Evolutionary conservation across 2,329 filamentous ascomycete species (phyloP), one percentile per base, ranked within the genome.

Genomic region (Geosmithia flava): DNA sequence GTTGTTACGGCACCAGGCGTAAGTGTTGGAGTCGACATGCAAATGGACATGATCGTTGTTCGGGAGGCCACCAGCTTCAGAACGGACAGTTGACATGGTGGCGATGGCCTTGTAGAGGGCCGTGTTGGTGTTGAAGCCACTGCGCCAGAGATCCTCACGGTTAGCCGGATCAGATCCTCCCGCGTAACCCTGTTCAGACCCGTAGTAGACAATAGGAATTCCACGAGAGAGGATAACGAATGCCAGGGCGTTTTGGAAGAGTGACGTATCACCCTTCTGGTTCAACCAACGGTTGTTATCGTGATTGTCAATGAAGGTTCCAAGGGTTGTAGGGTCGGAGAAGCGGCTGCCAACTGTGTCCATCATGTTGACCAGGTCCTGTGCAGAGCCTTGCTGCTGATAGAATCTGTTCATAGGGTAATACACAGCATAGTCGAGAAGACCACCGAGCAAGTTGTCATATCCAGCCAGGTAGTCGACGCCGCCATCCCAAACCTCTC

Each of bases 191-290:
- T 84, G 80, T 60, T 84, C 81, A 51, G 80, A 77, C 27, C 80
- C 81, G 53, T 81, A 73, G 61, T 83, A 85, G 37, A 83, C 68
- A 48, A 82, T 77, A 1, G 80, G 79, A 39, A 83, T 76, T 17
- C 80, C 80, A 48, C 81, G 69, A 2, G 67, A 66, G n/a, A 84
- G 70, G 30, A 84, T 70, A n/a, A 74, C 75, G 55, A 77, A 83
- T 0, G 77, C 69, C 40, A 83, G 66, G 5, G 75, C 69, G 54
- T 84, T 84, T 59, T 78, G 75, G 44, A 78, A 73, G 2, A 81
- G 68, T 2, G 74, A 62, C 8, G 70, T 59, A 55, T 83, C 79
- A 10, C 64, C 57, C 46, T 72, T 79, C 50, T 68, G 59, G 51
- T 64, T 71, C 19, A 74, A 59, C 58, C 77, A 79, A 19, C 78